Evolutionary conservation across 2,329 filamentous ascomycete genomes (phyloP).

Genomic region (Monosporascus sp.): DNA sequence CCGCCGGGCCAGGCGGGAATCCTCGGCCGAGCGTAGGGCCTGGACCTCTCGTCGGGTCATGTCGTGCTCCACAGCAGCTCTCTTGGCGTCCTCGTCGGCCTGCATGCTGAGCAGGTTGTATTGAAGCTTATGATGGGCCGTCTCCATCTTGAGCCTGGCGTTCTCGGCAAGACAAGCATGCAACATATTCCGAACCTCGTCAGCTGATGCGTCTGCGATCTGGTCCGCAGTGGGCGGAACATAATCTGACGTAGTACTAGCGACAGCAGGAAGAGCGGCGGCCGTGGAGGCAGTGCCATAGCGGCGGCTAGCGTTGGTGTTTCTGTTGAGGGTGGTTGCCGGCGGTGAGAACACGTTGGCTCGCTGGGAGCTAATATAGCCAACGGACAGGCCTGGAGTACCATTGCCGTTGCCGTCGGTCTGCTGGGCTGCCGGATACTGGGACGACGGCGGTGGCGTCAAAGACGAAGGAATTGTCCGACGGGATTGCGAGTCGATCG

Average conservation of each 20-base stretch:
- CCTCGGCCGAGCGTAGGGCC: conserved; percentile 70
- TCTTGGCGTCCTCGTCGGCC: conserved; percentile 77
- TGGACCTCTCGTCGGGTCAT: conserved; percentile 88
- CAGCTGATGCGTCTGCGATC: conserved; percentile 47
- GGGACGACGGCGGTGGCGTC: conserved; percentile 54
- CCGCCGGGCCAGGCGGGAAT: conserved; percentile 56
- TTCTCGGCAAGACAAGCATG: conserved; percentile 52
- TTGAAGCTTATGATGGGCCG: conserved; percentile 86
- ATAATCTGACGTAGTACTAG: conserved; percentile 33
- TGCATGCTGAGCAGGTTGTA: conserved; percentile 80
- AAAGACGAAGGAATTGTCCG: conserved; percentile 52
- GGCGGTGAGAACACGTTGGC: conserved; percentile 51
- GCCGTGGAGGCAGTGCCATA: conserved; percentile 16
- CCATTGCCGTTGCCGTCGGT: conserved; percentile 4
- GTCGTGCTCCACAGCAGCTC: conserved; percentile 85
- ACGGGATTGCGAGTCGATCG: conserved; percentile 42
- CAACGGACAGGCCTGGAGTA: conserved; percentile 21
- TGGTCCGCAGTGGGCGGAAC: conserved; percentile 43
- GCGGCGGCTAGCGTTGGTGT: conserved; percentile 27
- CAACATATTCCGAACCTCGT: conserved; percentile 54
- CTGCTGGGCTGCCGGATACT: conserved; percentile 32
- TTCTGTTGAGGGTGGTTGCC: conserved; percentile 32
- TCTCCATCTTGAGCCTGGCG: conserved; percentile 67
- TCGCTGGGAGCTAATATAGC: conserved; percentile 38
- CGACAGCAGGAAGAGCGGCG: conserved; percentile 1